Evolutionary conservation across 2,329 filamentous ascomycete species (phyloP), one percentile per base, ranked within the genome.

Genomic region (Pestalotiopsis sp.): DNA sequence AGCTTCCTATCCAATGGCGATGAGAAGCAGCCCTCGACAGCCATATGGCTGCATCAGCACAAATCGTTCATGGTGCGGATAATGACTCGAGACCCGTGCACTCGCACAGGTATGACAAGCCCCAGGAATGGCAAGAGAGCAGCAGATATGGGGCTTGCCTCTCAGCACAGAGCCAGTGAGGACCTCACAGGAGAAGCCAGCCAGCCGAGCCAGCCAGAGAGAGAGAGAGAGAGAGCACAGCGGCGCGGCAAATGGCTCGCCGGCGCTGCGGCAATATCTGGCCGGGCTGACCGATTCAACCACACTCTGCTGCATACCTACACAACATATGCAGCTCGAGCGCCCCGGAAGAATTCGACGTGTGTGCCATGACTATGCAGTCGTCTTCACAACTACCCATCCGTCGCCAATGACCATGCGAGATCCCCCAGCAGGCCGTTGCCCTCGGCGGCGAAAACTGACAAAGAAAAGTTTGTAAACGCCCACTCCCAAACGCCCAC

Each of bases 61-160:
- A 39, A 62, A n/a, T 38, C 13, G n/a, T 62, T 52, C 45, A n/a
- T 36, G 59, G 59, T n/a, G 27, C 59, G 31, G 27, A 62, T 62
- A 39, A 52, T 62, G 59, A 64, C 38, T 64, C 61, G 41, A 64
- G 61, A 64, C 11, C 61, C 38, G 61, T 64, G 61, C 61, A 64
- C 12, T 36, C 38, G 59, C 59, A 59, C 57, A 59, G 57, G 57
- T 36, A 62, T 1, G 20, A 52, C 45, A n/a, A 36, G 13, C 36
- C 61, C 61, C 61, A 45, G 41, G 61, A 64, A 64, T 23, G 61
- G 61, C 25, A 64, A 64, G 45, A 45, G 61, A 64, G 61, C 61
- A 39, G 39, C 61, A 49, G 14, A 20, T 45, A 27, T 23, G 61
- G 61, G 61, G 38, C 39, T 25, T 45, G 38, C 9, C 59, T 17